phyloP scores from a whole-genome alignment of 495 filamentous ascomycete genomes.

The Penicillium salamii region DNA sequence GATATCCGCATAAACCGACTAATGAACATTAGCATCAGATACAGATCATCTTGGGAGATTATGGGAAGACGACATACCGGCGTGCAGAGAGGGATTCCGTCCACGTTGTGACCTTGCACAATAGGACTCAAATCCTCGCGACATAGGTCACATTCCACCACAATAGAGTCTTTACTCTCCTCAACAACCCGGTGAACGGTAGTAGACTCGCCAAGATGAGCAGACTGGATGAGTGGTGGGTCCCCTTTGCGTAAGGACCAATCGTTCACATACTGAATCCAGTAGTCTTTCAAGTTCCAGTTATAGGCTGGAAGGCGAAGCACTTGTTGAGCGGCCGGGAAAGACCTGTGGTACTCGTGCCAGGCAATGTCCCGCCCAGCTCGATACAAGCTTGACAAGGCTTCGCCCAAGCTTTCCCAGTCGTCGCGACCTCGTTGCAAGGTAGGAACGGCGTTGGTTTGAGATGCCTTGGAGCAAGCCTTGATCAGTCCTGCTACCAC shows the following conservation, averaged over 20 bases:
- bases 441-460: neutral
- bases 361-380: neutral
- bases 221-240: neutral
- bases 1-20: constrained; percentile 27
- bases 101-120: constrained; percentile 3
- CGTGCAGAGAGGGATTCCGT: constrained; percentile 5
- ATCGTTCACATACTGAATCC: constrained; percentile 49
- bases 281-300: constrained; percentile 69
- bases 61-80: neutral
- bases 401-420: neutral
- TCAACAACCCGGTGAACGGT: constrained; percentile 1
- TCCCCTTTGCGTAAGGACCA: constrained; percentile 20
- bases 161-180: neutral
- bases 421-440: neutral
- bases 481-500: neutral
- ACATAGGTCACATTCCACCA: neutral
- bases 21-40: neutral
- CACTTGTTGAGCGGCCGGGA: constrained; percentile 33
- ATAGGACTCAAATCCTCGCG: constrained; percentile 2
- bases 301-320: constrained; percentile 62
- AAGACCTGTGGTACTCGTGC: neutral
- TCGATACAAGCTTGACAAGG: neutral
- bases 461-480: neutral
- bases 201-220: neutral
- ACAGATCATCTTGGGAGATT: neutral